A percentile compares a stretch with the other conserved stretches of the same genome.
phyloP scores from a whole-genome alignment of 306 rosid genomes.

The Cicer pinnatifidum region DNA sequence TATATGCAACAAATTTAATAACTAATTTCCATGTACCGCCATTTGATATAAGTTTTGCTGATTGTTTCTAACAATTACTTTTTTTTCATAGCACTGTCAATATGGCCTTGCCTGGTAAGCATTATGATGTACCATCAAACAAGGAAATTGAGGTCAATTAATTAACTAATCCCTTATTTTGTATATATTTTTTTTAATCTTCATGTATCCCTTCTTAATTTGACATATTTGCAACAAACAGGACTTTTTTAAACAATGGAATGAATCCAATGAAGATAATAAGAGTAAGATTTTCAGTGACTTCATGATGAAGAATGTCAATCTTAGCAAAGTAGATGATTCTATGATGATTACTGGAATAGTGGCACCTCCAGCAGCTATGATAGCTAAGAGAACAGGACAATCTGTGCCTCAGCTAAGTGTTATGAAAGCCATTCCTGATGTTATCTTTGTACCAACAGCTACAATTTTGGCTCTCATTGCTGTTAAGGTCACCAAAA shows the following conservation, averaged over 20 bases:
- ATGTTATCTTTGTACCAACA: conserved; percentile 61
- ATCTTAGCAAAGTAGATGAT: conserved; percentile 49
- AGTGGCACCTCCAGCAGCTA: conserved; percentile 62
- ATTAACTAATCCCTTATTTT: not conserved
- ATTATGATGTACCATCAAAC: conserved; percentile 54
- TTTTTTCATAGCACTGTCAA: conserved; percentile 53
- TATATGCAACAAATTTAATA: no score
- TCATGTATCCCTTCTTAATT: not conserved
- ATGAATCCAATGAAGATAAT: rapidly evolving
- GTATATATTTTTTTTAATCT: not conserved
- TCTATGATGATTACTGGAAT: conserved; percentile 61
- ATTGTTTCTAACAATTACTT: not conserved
- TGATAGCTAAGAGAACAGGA: conserved; percentile 59
- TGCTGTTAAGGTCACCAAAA: conserved; percentile 54
- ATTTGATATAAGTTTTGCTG: not conserved
- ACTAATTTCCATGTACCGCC: no score
- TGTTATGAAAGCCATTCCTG: conserved; percentile 59
- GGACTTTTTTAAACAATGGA: conserved; percentile 40
- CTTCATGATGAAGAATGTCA: conserved; percentile 45
- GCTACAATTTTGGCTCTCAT: conserved; percentile 57
- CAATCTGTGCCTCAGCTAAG: conserved; percentile 57
- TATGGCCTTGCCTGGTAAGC: conserved; percentile 66
- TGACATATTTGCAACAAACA: conserved; percentile 40
- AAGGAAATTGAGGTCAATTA: conserved; percentile 51
- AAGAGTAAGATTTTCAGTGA: not conserved